Evolutionary conservation across 176 grass and related monocot genomes (phyloP).

Genomic region (Dactylis glomerata): DNA sequence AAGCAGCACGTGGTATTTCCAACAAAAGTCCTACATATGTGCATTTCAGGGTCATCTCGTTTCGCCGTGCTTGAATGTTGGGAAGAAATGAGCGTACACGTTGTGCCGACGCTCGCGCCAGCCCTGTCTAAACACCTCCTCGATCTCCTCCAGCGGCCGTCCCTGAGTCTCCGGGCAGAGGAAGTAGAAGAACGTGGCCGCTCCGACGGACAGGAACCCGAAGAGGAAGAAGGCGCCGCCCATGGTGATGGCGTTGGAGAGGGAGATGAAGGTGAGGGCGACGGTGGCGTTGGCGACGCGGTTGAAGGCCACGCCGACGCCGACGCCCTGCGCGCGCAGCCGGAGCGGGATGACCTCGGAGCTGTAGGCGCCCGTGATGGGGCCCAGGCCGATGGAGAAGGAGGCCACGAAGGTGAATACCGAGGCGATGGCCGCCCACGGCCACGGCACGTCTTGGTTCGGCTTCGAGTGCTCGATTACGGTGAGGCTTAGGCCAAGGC

Average conservation of each 20-base stretch:
- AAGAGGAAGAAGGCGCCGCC: constrained; percentile 60
- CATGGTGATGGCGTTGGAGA: constrained; percentile 54
- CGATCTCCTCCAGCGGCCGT: constrained; percentile 47
- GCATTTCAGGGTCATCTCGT: background rate
- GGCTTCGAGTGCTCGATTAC: constrained; percentile 1
- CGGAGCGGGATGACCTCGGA: constrained; percentile 60
- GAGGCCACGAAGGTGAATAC: constrained; percentile 43
- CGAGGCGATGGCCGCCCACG: constrained; percentile 38
- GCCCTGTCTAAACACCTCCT: constrained; percentile 32
- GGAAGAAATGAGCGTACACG: background rate
- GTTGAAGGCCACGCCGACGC: constrained; percentile 37
- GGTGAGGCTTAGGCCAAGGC: constrained; percentile 37
- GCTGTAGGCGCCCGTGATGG: constrained; percentile 56
- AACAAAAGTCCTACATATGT: no score
- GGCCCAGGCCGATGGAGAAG: constrained; percentile 56
- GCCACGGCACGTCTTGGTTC: constrained; percentile 18
- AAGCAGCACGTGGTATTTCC: no score
- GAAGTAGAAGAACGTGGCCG: constrained; percentile 41
- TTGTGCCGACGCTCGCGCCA: background rate
- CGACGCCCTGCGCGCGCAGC: background rate
- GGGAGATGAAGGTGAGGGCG: constrained; percentile 53
- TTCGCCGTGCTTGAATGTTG: background rate
- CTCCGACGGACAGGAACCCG: constrained; percentile 9
- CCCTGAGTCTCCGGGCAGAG: constrained; percentile 43
- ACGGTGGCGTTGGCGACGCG: constrained; percentile 47